These are phyloP conservation scores for Verticillium alfalfae DNA, from an alignment of 2,329 filamentous ascomycete species.

Conservation along the genomic window DNA sequence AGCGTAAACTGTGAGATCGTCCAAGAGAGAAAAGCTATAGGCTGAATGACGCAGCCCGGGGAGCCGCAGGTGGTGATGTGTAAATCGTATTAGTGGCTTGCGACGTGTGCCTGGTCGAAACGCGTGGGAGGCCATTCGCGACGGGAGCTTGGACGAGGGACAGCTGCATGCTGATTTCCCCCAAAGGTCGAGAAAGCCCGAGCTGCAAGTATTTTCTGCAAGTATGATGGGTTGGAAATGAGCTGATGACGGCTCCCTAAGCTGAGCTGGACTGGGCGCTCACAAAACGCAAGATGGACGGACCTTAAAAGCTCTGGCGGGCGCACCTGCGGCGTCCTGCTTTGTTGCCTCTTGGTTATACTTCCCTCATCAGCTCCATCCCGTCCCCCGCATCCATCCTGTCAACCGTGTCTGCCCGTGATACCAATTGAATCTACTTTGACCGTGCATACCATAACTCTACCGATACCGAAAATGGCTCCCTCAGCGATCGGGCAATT, in stretches of 20 bases:
- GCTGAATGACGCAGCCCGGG: not conserved
- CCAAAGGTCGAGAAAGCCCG: not conserved
- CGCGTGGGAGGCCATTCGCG: not conserved
- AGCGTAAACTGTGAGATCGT: not conserved
- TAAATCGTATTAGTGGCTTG: not conserved
- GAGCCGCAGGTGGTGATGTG: not conserved
- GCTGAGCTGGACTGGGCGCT: not conserved
- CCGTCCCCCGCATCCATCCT: not conserved
- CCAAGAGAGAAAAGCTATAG: not conserved
- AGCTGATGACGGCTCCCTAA: not conserved
- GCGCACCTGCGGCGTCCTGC: not conserved
- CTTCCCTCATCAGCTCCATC: not conserved
- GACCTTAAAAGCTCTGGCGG: not conserved
- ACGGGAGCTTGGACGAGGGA: not conserved
- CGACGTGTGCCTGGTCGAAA: not conserved
- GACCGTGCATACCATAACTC: not conserved
- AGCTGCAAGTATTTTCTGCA: not conserved
- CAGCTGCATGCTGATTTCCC: not conserved
- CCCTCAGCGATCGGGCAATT: slow-evolving; percentile 18
- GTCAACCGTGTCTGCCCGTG: not conserved
- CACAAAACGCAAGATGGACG: not conserved
- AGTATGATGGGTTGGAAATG: not conserved
- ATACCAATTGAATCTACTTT: not conserved
- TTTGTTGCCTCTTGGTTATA: not conserved
- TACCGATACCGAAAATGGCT: slow-evolving; percentile 6